Evolutionary conservation across 495 filamentous ascomycete species (phyloP), one percentile per base, ranked within the genome.

Genomic region (Aspergillus avenaceus): DNA sequence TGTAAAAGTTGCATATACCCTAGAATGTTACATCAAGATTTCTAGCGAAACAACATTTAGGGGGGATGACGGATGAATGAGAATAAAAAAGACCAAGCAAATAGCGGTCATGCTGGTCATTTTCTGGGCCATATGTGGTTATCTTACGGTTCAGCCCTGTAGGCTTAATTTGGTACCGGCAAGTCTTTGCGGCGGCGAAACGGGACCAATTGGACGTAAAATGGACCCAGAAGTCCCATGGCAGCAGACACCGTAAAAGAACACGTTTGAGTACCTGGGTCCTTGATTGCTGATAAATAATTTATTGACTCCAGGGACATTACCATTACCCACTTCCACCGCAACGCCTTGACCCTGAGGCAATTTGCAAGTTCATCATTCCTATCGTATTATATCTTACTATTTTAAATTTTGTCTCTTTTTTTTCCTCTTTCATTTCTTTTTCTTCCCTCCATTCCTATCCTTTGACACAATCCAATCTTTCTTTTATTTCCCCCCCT

Each of bases 141-240:
- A 49, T 28, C 19, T 38, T 54, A 55, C 40, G 26, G 58, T 60
- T 60, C 58, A 60, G 58, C 53, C 53, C 58, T 60, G 53, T 25
- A 21, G 50, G 34, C 41, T 46, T 53, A 19, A 16, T 46, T 38
- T 38, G 16, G 34, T 38, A 44, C 41, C 38, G 48, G 38, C 48
- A 44, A 43, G 28, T 36, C 13, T 50, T 21, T 21, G 38, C 48
- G 14, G 48, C 37, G 48, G 26, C 47, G 47, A 36, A 27, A 36
- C 7, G 45, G 45, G 45, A 48, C 45, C 45, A 38, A 49, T 5
- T 38, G n/a, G 36, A 38, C 6, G 12, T n/a, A 12, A 11, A 37
- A 13, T 40, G 47, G 47, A 49, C 14, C 47, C 36, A 49, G 32
- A 28, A 38, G 34, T 19, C 34, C 34, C 34, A 38, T 38, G 34